These are phyloP conservation scores for Plectosphaerella cucumerina DNA, from an alignment of 2,329 filamentous ascomycete species.

Conservation along the genomic window DNA sequence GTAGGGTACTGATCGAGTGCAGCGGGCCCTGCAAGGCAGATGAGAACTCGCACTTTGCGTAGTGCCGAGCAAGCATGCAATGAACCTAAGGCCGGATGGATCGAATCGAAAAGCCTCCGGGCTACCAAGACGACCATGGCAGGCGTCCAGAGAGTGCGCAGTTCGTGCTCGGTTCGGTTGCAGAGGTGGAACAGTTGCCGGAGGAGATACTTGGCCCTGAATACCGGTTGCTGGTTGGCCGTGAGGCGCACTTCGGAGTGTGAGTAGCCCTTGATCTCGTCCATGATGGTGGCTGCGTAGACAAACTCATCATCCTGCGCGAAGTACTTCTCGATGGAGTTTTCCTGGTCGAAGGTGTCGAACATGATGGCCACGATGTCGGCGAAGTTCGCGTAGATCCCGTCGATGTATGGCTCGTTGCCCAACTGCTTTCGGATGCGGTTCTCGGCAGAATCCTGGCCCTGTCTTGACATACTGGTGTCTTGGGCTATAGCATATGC, in stretches of 20 bases:
- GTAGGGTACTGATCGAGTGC: constrained; percentile 78
- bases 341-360: constrained; percentile 72
- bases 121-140: constrained; percentile 69
- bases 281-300: constrained; percentile 60
- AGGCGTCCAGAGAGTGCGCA: constrained; percentile 68
- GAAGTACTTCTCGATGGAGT: constrained; percentile 65
- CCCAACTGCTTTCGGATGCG: constrained; percentile 68
- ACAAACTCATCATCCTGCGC: constrained; percentile 52
- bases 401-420: constrained; percentile 55
- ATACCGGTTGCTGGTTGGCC: constrained; percentile 80
- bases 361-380: constrained; percentile 75
- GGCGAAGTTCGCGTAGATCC: constrained; percentile 67
- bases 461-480: constrained; percentile 39
- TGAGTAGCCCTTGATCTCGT: constrained; percentile 64
- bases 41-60: constrained; percentile 76
- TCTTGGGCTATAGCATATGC: constrained; percentile 83
- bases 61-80: constrained; percentile 83
- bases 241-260: constrained; percentile 64
- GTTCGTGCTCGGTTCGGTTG: constrained; percentile 62
- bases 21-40: constrained; percentile 70
- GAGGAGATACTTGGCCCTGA: constrained; percentile 72
- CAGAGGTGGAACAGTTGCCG: constrained; percentile 77
- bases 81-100: constrained; percentile 79
- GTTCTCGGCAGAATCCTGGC: constrained; percentile 52
- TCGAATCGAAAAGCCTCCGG: constrained; percentile 72